phyloP scores from a whole-genome alignment of 2,329 filamentous ascomycete genomes.

The Penicillium sclerotiorum region DNA sequence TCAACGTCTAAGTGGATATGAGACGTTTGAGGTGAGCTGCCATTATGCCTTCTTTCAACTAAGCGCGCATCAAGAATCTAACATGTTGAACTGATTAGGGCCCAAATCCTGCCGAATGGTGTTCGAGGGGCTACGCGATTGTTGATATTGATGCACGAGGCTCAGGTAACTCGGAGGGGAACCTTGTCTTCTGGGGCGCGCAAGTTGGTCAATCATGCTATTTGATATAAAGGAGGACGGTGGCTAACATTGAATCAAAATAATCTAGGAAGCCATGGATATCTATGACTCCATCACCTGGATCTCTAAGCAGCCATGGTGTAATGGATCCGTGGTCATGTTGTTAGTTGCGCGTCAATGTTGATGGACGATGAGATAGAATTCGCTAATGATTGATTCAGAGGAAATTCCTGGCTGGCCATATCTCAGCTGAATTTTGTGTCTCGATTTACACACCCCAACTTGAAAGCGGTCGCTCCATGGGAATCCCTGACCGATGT shows the following conservation, averaged over 20 bases:
- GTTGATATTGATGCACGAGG: slow-evolving; percentile 35
- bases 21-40: slow-evolving; percentile 23
- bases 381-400: background rate
- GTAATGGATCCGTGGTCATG: slow-evolving; percentile 21
- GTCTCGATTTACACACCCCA: slow-evolving; percentile 12
- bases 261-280: slow-evolving; percentile 30
- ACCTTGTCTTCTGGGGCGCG: slow-evolving; percentile 27
- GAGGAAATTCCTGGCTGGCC: slow-evolving; percentile 22
- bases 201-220: background rate
- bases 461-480: slow-evolving; percentile 26
- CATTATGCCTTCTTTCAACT: background rate
- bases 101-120: slow-evolving; percentile 35
- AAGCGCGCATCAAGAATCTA: background rate
- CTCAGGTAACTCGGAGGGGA: slow-evolving; percentile 29
- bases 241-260: too few species aligned
- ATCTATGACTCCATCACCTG: slow-evolving; percentile 28
- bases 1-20: slow-evolving; percentile 20
- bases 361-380: background rate
- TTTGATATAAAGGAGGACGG: too few species aligned
- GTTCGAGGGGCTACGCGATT: slow-evolving; percentile 31
- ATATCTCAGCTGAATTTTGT: slow-evolving; percentile 16
- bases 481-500: slow-evolving; percentile 24
- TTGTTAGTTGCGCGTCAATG: background rate
- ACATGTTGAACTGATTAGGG: slow-evolving; percentile 7
- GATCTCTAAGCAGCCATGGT: slow-evolving; percentile 28